A percentile compares a stretch with the other conserved stretches of the same genome.
Evolutionary conservation across 257 asterid genomes (phyloP).

Genomic region (Primulina eburnea): DNA sequence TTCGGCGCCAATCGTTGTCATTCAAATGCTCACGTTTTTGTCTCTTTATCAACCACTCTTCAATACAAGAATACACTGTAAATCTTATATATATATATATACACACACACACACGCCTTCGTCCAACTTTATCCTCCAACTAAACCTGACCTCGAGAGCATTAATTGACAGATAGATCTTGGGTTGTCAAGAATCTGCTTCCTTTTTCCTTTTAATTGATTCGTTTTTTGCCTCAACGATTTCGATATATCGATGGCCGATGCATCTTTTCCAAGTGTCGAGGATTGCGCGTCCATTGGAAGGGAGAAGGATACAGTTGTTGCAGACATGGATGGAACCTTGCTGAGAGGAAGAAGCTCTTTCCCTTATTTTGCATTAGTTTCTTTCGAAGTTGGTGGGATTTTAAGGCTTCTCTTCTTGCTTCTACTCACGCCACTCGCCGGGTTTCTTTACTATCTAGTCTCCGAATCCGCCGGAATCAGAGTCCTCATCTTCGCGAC

Average conservation of each 20-base stretch:
- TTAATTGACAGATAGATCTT: neutral
- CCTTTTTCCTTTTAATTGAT: neutral
- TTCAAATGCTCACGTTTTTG: conserved; percentile 17
- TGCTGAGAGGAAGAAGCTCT: conserved; percentile 52
- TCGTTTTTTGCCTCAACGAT: neutral
- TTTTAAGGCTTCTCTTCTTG: conserved; percentile 43
- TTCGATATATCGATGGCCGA: conserved; percentile 14
- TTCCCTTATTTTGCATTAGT: conserved; percentile 55
- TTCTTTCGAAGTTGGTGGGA: conserved; percentile 54
- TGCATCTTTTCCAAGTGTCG: conserved; percentile 40
- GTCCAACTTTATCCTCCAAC: no score
- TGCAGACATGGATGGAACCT: conserved; percentile 66
- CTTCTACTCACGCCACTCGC: conserved; percentile 48
- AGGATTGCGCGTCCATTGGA: conserved; percentile 44
- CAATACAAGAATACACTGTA: conserved; percentile 19
- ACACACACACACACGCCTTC: neutral
- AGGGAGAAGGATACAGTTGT: conserved; percentile 55
- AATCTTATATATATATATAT: neutral
- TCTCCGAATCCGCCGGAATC: conserved; percentile 59
- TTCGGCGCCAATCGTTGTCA: no score
- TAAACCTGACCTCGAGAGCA: neutral
- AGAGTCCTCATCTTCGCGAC: conserved; percentile 45
- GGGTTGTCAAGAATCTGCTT: neutral
- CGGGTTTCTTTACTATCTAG: conserved; percentile 44
- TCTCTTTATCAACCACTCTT: conserved; percentile 22